Evolutionary conservation across 257 asterid species (phyloP).

Genomic region (Coffea canephora): DNA sequence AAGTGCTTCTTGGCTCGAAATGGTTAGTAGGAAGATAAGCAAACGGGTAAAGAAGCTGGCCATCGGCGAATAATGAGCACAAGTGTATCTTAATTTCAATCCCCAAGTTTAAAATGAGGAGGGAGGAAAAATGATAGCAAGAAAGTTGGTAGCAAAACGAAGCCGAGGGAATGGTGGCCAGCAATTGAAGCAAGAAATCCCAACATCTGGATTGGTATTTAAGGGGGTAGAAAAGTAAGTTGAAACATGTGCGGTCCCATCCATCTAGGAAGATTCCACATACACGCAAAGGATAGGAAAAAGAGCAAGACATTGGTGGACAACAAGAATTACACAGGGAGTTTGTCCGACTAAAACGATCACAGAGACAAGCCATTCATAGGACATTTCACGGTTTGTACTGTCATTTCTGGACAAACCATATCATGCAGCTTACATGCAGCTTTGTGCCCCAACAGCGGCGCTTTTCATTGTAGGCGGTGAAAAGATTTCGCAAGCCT

Average conservation of each 20-base stretch:
- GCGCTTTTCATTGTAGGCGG: background rate
- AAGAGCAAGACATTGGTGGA: constrained; percentile 13
- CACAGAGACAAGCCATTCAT: background rate
- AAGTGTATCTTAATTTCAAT: background rate
- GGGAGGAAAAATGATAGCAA: background rate
- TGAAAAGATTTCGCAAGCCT: constrained; percentile 13
- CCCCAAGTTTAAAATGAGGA: background rate
- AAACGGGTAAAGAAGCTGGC: constrained; percentile 27
- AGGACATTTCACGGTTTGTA: constrained; percentile 22
- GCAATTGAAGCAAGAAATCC: background rate
- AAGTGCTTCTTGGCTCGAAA: constrained; percentile 31
- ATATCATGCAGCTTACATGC: constrained; percentile 5
- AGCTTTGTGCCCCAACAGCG: background rate
- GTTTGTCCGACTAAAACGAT: constrained; percentile 20
- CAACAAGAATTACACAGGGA: constrained; percentile 15
- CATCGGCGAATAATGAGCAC: constrained; percentile 15
- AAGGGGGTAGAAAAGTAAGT: constrained; percentile 10
- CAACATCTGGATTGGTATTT: constrained; percentile 15
- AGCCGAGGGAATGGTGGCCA: background rate
- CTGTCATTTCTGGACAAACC: constrained; percentile 15
- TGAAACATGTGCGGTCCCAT: constrained; percentile 52
- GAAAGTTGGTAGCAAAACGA: background rate
- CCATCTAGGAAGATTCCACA: constrained; percentile 48
- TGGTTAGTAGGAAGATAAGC: constrained; percentile 25
- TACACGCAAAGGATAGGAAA: background rate